Conservation (phyloP, 208 protist species). For the Vickermania spadyakhi region DNA sequence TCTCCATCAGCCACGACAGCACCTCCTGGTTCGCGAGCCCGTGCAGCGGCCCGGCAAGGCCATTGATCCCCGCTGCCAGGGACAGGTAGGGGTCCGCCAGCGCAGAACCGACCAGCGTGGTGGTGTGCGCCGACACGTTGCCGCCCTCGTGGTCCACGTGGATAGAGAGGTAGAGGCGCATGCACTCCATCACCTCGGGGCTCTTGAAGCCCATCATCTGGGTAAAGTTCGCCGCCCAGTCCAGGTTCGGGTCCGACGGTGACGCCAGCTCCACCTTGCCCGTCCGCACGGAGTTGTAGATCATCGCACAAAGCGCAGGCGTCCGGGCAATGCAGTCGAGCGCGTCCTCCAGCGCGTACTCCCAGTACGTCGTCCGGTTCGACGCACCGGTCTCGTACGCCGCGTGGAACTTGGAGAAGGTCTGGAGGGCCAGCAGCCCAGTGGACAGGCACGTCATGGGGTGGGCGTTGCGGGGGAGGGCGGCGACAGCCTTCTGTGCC, state of each 20-base stretch:
- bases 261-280: slow-evolving; percentile 37
- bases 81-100: slow-evolving; percentile 97
- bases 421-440: slow-evolving; percentile 89
- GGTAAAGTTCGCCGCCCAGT: slow-evolving; percentile 95
- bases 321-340: slow-evolving; percentile 89
- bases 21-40: slow-evolving; percentile 98
- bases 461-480: slow-evolving; percentile 90
- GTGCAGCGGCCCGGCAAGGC: slow-evolving; percentile 96
- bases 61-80: slow-evolving; percentile 91
- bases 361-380: slow-evolving; percentile 94
- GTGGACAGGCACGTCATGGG: slow-evolving; percentile 93
- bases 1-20: slow-evolving; percentile 34
- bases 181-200: slow-evolving; percentile 92
- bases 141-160: slow-evolving; percentile 96
- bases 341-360: slow-evolving; percentile 91
- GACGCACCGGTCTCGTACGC: slow-evolving; percentile 87
- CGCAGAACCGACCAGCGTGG: slow-evolving; percentile 94
- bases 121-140: slow-evolving; percentile 97
- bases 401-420: slow-evolving; percentile 89
- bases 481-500: slow-evolving; percentile 79
- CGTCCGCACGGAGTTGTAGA: slow-evolving; percentile 83
- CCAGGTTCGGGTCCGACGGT: slow-evolving; percentile 47
- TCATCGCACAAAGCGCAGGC: slow-evolving; percentile 84
- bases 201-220: slow-evolving; percentile 91
- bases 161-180: slow-evolving; percentile 97